phyloP scores from a whole-genome alignment of 73 alveolate species.

The Tetrahymena thermophila region DNA sequence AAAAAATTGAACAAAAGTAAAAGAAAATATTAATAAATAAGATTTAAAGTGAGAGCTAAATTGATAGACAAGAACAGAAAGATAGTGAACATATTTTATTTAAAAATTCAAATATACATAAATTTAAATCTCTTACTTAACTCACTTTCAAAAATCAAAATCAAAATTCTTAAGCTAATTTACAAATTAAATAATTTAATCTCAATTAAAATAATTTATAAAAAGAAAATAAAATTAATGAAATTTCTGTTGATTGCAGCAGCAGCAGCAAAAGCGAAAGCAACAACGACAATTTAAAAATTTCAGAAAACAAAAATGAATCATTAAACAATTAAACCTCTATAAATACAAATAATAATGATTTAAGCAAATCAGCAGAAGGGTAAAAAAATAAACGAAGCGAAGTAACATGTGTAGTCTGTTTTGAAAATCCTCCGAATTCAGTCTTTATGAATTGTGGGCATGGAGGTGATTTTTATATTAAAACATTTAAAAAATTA shows the following conservation, averaged over 20 bases:
- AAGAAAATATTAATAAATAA: no score
- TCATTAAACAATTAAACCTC: neutral
- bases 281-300: no score
- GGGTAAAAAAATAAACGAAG: neutral
- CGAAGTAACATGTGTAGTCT: neutral
- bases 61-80: neutral
- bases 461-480: conserved; percentile 8
- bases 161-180: neutral
- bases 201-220: no score
- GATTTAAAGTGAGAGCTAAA: neutral
- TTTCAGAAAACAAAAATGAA: neutral
- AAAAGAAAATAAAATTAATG: no score
- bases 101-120: no score
- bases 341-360: no score
- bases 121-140: neutral
- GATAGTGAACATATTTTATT: neutral
- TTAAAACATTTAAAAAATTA: no score
- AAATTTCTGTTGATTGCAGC: neutral
- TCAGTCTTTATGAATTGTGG: conserved; percentile 42
- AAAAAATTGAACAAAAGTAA: neutral
- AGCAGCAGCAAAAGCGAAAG: no score
- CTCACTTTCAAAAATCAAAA: neutral
- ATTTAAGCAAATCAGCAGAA: neutral
- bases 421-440: conserved; percentile 25
- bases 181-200: no score